Base-by-base conservation (phyloP, 176 grass and related monocot species). In the Tillandsia leiboldiana region DNA sequence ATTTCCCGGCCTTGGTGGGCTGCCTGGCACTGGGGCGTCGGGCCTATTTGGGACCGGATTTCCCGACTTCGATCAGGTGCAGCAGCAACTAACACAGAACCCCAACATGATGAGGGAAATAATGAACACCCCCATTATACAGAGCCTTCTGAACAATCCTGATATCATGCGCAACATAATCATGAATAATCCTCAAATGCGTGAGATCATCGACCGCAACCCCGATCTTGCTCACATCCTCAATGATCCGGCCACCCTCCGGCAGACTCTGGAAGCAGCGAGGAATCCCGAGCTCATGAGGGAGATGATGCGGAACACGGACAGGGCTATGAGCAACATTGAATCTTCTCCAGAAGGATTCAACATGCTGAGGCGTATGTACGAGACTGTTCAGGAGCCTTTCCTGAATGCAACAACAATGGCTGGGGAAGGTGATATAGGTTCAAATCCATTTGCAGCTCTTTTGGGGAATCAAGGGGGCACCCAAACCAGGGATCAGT, bases 261-360 rank as follows among this genome's bases (percentile, higher is more conserved):
- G 87, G 9, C 95, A 99, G 80, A 99, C 95, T 70, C 82, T 99
- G 26, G 95, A 99, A 72, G 87, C 95, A 23, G 86, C 93, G 54
- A 88, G 93, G 51, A 97, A 97, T 75, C 93, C 93, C 53, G 93
- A 97, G 79, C 83, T 97, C 69, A 97, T 97, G 93, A 92, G 93
- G 28, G 93, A 97, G 71, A 97, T 97, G 93, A 97, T 97, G 93
- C 81, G 93, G 52, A 97, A 97, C 77, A 97, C 89, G 68, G 89
- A 97, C 78, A 86, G 86, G 78, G 93, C 93, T 54, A 97, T 97
- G 93, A 92, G 93, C 71, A 97, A 97, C 76, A 92, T 97, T 12
- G 93, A 97, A 73, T 85, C 89, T 50, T 90, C 93, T 76, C 93
- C 93, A 78, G 93, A 97, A 85, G 93, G 93, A 52, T 97, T 97